phyloP scores from a whole-genome alignment of 805 yeast genomes.

The Kregervanrija delftensis region DNA sequence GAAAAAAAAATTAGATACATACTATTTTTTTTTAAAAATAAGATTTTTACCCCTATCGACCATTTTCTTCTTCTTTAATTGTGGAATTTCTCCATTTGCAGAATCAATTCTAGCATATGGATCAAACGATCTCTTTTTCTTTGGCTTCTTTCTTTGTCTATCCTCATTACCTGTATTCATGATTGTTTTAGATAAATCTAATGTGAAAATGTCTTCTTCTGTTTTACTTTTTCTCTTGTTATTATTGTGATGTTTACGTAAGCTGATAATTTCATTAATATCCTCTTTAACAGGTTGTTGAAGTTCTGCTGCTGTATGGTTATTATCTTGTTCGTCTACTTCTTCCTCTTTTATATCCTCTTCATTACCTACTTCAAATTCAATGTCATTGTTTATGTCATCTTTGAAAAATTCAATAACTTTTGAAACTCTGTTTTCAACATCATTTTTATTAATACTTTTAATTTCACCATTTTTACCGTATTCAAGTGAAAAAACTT shows the following conservation, averaged over 20 bases:
- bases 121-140: conserved; percentile 42
- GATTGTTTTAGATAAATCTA: conserved; percentile 22
- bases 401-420: conserved; percentile 12
- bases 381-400: conserved; percentile 12
- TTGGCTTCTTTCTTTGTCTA: conserved; percentile 17
- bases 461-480: conserved; percentile 12
- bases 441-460: conserved; percentile 6
- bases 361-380: conserved; percentile 12
- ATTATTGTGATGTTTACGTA: conserved; percentile 23
- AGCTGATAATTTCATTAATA: conserved; percentile 26
- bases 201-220: conserved; percentile 22
- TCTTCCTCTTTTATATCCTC: conserved; percentile 10
- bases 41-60: conserved; percentile 22
- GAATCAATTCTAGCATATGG: conserved; percentile 40
- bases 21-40: conserved; percentile 22
- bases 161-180: conserved; percentile 9
- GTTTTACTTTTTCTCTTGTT: conserved; percentile 3
- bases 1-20: not conserved
- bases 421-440: conserved; percentile 13
- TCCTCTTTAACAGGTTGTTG: conserved; percentile 11
- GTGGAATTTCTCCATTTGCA: conserved; percentile 15
- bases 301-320: not conserved
- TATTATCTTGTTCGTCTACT: conserved; percentile 1
- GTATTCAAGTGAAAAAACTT: conserved; percentile 18
- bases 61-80: conserved; percentile 21